Conservation (phyloP, 108 stramenopile species). For the Parietichytrium sp. region DNA sequence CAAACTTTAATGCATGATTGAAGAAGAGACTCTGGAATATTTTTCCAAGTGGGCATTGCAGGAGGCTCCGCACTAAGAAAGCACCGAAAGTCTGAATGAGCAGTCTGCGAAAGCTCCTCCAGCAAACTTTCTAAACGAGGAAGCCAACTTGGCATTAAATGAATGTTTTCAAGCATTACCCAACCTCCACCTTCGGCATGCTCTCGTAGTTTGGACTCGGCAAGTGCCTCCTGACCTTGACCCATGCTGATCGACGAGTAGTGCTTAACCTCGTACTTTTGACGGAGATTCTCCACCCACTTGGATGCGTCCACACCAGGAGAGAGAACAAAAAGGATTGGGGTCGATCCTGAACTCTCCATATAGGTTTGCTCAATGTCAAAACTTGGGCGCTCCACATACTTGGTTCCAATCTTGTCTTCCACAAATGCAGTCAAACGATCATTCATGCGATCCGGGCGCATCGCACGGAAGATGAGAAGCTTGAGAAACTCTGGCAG, state of each 20-base stretch:
- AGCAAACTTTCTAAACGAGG: constrained; percentile 70
- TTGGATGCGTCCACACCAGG: constrained; percentile 77
- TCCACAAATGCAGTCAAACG: constrained; percentile 62
- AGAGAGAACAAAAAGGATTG: constrained; percentile 76
- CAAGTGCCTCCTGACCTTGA: constrained; percentile 72
- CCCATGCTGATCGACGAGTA: constrained; percentile 81
- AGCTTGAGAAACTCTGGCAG: constrained; percentile 62
- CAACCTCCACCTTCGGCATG: constrained; percentile 74
- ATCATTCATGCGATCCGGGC: constrained; percentile 71
- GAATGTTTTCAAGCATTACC: constrained; percentile 82
- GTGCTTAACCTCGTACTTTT: constrained; percentile 62
- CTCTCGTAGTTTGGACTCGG: constrained; percentile 61
- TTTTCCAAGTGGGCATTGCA: constrained; percentile 64
- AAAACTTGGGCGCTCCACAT: constrained; percentile 68
- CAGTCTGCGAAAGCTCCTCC: constrained; percentile 68
- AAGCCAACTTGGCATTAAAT: constrained; percentile 77
- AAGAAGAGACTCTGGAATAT: constrained; percentile 77
- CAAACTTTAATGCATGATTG: constrained; percentile 74
- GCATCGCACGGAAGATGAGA: constrained; percentile 70
- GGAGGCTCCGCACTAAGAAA: constrained; percentile 80
- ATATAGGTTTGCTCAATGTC: constrained; percentile 64
- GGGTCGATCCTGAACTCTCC: constrained; percentile 65
- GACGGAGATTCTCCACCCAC: constrained; percentile 68
- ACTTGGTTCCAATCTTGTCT: constrained; percentile 63
- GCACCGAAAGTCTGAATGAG: constrained; percentile 72